Percentiles rank a stretch among this genome's conserved stretches.
Conservation (phyloP, 164 flowering plant species). For the Stephania cephalantha region DNA sequence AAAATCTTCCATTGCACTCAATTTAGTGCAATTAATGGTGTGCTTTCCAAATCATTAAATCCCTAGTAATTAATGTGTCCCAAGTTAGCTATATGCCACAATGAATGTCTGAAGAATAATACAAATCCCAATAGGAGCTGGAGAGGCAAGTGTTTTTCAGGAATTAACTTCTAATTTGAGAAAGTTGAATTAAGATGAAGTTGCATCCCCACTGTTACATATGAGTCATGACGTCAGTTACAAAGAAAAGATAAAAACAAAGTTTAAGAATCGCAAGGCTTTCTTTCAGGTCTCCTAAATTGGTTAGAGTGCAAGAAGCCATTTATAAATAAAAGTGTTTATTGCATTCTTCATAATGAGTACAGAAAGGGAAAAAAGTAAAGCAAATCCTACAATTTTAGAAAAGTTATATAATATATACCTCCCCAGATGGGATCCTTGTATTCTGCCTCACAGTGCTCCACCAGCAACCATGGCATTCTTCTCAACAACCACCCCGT, state of each 20-base stretch:
- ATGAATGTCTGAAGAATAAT: not conserved
- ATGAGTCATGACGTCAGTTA: not conserved
- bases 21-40: too few relatives aligned
- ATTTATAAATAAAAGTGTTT: not conserved
- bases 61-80: too few relatives aligned
- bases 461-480: slow-evolving; percentile 96
- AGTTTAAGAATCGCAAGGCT: not conserved
- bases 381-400: not conserved
- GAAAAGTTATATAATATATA: slow-evolving; percentile 20
- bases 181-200: not conserved
- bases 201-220: not conserved
- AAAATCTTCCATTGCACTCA: too few relatives aligned
- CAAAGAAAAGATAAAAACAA: not conserved
- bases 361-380: not conserved
- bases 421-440: slow-evolving; percentile 83
- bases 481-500: slow-evolving; percentile 85
- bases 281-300: not conserved
- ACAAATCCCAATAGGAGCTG: not conserved
- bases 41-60: too few relatives aligned
- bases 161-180: too few relatives aligned
- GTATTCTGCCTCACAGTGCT: slow-evolving; percentile 91
- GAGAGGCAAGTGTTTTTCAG: not conserved
- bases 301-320: not conserved
- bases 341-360: not conserved
- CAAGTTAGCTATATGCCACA: too few relatives aligned